Conservation (phyloP, 2,329 filamentous ascomycete genomes). For the Fusarium sp. region DNA sequence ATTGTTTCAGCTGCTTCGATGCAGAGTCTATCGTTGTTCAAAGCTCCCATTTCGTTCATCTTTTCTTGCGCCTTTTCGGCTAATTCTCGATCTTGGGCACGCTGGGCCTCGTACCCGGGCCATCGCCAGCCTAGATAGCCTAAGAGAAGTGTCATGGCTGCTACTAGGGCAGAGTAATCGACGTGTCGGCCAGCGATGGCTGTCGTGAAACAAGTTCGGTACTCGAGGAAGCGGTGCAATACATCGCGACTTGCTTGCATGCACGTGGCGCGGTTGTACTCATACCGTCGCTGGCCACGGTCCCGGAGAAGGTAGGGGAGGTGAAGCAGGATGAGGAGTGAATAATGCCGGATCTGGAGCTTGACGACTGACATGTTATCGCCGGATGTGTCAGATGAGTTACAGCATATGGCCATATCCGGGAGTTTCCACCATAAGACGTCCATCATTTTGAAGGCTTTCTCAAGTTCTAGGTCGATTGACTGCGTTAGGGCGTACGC, state of each 20-base stretch:
- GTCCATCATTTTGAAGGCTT: slow-evolving; percentile 55
- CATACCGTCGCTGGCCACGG: slow-evolving; percentile 58
- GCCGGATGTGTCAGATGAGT: slow-evolving; percentile 27
- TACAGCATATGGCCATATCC: slow-evolving; percentile 38
- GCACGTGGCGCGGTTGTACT: slow-evolving; percentile 57
- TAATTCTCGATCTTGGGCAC: slow-evolving; percentile 50
- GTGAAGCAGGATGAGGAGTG: slow-evolving; percentile 64
- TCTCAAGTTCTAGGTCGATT: slow-evolving; percentile 61
- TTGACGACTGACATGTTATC: slow-evolving; percentile 51
- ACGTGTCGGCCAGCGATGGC: slow-evolving; percentile 54
- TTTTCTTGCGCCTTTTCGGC: slow-evolving; percentile 51
- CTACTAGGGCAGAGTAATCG: slow-evolving; percentile 65
- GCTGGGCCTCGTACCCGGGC: slow-evolving; percentile 39
- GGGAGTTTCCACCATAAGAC: slow-evolving; percentile 62
- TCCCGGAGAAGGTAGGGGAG: slow-evolving; percentile 65
- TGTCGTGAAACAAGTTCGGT: slow-evolving; percentile 49
- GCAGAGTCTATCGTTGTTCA: slow-evolving; percentile 56
- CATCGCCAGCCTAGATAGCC: slow-evolving; percentile 59
- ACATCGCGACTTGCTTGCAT: slow-evolving; percentile 64
- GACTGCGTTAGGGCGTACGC: slow-evolving; percentile 56
- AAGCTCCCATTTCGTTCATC: slow-evolving; percentile 53
- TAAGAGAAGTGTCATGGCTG: slow-evolving; percentile 62
- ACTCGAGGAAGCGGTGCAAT: slow-evolving; percentile 61
- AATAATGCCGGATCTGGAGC: slow-evolving; percentile 63
- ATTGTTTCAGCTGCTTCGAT: slow-evolving; percentile 58